Evolutionary conservation across 2,329 filamentous ascomycete species (phyloP).

Genomic region (Aspergillus sp.): DNA sequence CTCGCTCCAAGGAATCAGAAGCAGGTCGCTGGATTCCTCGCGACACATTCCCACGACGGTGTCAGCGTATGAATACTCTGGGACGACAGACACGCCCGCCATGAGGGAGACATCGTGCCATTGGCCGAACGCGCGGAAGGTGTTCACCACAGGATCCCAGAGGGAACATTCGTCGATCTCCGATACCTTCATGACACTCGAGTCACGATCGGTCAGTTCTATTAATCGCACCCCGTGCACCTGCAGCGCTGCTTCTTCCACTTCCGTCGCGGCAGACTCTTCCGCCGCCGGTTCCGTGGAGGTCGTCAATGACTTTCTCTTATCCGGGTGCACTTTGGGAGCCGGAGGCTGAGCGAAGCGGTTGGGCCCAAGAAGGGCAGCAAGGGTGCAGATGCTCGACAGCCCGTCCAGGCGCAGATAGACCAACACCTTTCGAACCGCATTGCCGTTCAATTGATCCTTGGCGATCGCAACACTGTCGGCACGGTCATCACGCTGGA

Average conservation of each 20-base stretch:
- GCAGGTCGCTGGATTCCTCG: constrained; percentile 67
- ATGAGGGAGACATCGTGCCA: constrained; percentile 80
- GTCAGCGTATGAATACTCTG: constrained; percentile 74
- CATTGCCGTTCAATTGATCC: constrained; percentile 50
- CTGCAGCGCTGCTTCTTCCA: constrained; percentile 51
- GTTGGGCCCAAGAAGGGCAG: constrained; percentile 70
- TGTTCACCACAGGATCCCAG: constrained; percentile 83
- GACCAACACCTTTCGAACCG: constrained; percentile 67
- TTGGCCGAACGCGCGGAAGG: constrained; percentile 83
- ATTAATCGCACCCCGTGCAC: constrained; percentile 83
- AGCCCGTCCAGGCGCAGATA: constrained; percentile 84
- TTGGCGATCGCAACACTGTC: constrained; percentile 40
- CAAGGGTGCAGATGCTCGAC: constrained; percentile 75
- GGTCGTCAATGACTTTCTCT: constrained; percentile 17
- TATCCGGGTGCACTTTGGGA: constrained; percentile 32
- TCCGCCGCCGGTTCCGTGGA: constrained; percentile 20
- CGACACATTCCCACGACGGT: constrained; percentile 69
- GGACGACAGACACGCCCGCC: constrained; percentile 75
- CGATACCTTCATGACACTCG: constrained; percentile 90
- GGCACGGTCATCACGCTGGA: constrained; percentile 42
- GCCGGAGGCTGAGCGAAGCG: constrained; percentile 34
- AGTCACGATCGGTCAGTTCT: constrained; percentile 86
- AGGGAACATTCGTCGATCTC: constrained; percentile 71
- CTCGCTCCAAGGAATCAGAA: constrained; percentile 88
- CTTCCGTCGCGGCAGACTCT: constrained; percentile 17